Evolutionary conservation across 495 filamentous ascomycete species (phyloP), one percentile per base, ranked within the genome.

Genomic region (Poronia punctata): DNA sequence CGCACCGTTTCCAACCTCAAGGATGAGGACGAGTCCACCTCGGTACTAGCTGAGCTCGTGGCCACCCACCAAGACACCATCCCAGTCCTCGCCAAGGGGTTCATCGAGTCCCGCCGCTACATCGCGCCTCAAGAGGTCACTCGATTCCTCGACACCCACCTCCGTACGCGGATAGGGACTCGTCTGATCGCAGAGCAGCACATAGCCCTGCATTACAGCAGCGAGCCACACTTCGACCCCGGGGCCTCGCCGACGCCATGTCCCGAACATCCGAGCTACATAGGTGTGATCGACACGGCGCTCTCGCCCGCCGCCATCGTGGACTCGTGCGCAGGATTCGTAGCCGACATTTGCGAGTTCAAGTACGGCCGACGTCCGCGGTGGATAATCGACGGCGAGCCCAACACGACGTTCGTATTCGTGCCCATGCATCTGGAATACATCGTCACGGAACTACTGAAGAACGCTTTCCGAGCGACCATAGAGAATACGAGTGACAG

Each of bases 371-470:
- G 94, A 2, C 78, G 92, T 0, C 92, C 92, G 1, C 72, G 74
- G 9, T 70, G 95, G 48, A 62, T 82, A 9, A 85, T 98, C 48
- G 81, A 87, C 43, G 92, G 90, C 20, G 76, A 90, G 48, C 78
- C 83, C 0, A 79, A 84, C 28, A 83, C 88, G 9, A 75, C 75
- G 0, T 90, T 97, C 52, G 88, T 92, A 10, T 88, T 93, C 48
- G 80, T 98, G 4, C 90, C 92, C 5, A 89, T 93, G 42, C 92
- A 98, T 59, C 70, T 97, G 11, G 92, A 96, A 59, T 98, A 98
- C 60, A 95, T 98, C 47, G 72, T 95, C 42, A 96, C 90, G 0
- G 92, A 98, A 63, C 75, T 98, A 5, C 67, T 98, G 33, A 98
- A 98, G 61, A 98, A 98, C 59, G 85, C 89, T 3, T 98, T 98